A percentile compares a stretch with the other conserved stretches of the same genome.
These are phyloP conservation scores for Aspergillus amoenus DNA, from an alignment of 2,329 filamentous ascomycete species.

Conservation along the genomic window DNA sequence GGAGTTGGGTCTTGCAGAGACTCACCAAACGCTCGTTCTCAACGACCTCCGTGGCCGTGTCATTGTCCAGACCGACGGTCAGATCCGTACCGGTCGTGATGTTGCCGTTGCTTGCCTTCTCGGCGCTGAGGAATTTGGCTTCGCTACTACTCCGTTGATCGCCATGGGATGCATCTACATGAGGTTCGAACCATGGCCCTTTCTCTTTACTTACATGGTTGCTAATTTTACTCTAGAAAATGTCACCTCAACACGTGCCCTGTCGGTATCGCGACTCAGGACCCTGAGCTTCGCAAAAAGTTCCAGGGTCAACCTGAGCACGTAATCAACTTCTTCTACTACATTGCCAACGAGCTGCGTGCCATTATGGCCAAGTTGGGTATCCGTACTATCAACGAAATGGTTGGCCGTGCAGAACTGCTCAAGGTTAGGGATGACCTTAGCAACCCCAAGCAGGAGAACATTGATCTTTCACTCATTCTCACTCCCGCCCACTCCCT, in stretches of 20 bases:
- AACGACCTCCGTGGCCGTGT: slow-evolving; percentile 96
- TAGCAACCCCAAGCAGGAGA: slow-evolving; percentile 82
- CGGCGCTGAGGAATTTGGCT: slow-evolving; percentile 97
- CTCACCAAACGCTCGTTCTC: slow-evolving; percentile 90
- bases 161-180: slow-evolving; percentile 98
- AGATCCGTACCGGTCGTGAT: slow-evolving; percentile 88
- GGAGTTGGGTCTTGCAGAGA: slow-evolving; percentile 95
- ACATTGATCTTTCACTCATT: slow-evolving; percentile 89
- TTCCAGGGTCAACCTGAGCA: slow-evolving; percentile 92
- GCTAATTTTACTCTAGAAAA: slow-evolving; percentile 34
- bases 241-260: slow-evolving; percentile 71
- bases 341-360: slow-evolving; percentile 90
- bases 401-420: slow-evolving; percentile 89
- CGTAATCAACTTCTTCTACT: slow-evolving; percentile 99
- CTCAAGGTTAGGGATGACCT: slow-evolving; percentile 86
- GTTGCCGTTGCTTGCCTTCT: slow-evolving; percentile 92
- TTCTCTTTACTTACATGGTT: background rate
- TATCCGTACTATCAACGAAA: slow-evolving; percentile 94
- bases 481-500: slow-evolving; percentile 95
- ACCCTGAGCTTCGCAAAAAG: slow-evolving; percentile 90
- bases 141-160: slow-evolving; percentile 90
- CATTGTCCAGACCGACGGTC: slow-evolving; percentile 93
- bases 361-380: slow-evolving; percentile 96
- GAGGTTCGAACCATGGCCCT: slow-evolving; percentile 32
- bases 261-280: slow-evolving; percentile 84